Evolutionary conservation across 306 rosid species (phyloP), one percentile per base, ranked within the genome.

Genomic region (Dryas octopetala): DNA sequence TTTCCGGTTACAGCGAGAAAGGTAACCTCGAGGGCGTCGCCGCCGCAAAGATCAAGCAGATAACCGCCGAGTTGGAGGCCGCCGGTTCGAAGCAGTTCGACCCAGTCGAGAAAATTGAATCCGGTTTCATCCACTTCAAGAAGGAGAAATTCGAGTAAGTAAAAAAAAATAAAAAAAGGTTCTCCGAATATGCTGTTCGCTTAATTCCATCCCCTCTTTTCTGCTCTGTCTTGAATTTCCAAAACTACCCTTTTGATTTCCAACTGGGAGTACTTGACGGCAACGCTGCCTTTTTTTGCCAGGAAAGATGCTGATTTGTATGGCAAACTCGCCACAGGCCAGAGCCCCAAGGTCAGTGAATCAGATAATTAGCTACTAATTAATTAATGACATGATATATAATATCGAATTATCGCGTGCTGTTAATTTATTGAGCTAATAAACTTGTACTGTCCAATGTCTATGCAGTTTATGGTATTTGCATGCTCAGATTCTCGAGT

Each of bases 401-500:
- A 32, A 32, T 32, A 32, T 32, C 38, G 38, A 32, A 32, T 32
- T 32, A 32, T 32, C 38, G 38, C 38, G 38, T 32, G 38, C 5
- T 26, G 61, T 65, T 7, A 78, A 55, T 54, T 57, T 16, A 43
- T 17, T 71, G 50, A 41, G 53, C 50, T 71, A 17, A 55, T 3
- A 6, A 13, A 32, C 7, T 13, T 38, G 4, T 17, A 62, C 41
- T 45, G 15, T n/a, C 23, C 0, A 19, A 19, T 19, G 19, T 19
- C 19, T 19, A 19, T 80, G 91, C 92, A 95, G 99, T 95, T 92
- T 80, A 26, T 95, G 91, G 96, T 95, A 43, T 95, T 95, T 86
- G 99, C 99, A 16, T 95, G 99, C 84, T 95, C 99, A 23, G 99
- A 95, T 80, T 91, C 97, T 0, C 86, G 99, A 78, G 99, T 95